Evolutionary conservation across 768 basidiomycete genomes (phyloP).

Genomic region (Amyloporia xantha): DNA sequence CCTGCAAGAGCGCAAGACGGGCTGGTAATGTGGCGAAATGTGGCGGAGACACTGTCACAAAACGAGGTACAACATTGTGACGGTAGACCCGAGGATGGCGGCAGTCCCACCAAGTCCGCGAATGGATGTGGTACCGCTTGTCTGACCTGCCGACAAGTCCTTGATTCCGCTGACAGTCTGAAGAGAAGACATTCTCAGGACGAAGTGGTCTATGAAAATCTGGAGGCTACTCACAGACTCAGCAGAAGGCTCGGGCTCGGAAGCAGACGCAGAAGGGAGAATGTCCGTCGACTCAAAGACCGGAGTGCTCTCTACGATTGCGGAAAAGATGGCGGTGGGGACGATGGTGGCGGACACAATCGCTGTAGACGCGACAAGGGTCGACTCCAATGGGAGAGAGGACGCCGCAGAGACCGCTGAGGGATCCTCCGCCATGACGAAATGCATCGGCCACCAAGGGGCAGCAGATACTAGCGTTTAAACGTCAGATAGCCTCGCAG

Average conservation of each 20-base stretch:
- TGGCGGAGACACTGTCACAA: neutral
- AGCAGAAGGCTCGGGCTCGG: neutral
- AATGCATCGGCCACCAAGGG: conserved; percentile 6
- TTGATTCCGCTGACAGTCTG: neutral
- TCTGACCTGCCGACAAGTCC: neutral
- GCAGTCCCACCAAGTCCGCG: neutral
- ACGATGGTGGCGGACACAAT: neutral
- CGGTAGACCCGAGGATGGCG: neutral
- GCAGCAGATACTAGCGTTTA: neutral
- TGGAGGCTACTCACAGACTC: neutral
- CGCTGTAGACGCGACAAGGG: neutral
- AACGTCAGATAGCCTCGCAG: neutral
- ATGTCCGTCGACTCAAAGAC: neutral
- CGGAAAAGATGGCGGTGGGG: neutral
- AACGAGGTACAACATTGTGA: neutral
- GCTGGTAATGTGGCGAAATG: neutral
- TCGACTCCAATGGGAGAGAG: neutral
- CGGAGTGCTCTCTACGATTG: neutral
- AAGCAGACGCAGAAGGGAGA: no score
- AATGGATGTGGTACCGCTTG: neutral
- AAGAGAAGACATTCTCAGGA: neutral
- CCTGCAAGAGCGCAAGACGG: neutral
- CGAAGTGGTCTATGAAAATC: neutral
- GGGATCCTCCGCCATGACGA: neutral
- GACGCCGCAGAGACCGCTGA: neutral